Evolutionary conservation across 1,284 basidiomycete species (phyloP).

Genomic region (Ustilago trichophora): DNA sequence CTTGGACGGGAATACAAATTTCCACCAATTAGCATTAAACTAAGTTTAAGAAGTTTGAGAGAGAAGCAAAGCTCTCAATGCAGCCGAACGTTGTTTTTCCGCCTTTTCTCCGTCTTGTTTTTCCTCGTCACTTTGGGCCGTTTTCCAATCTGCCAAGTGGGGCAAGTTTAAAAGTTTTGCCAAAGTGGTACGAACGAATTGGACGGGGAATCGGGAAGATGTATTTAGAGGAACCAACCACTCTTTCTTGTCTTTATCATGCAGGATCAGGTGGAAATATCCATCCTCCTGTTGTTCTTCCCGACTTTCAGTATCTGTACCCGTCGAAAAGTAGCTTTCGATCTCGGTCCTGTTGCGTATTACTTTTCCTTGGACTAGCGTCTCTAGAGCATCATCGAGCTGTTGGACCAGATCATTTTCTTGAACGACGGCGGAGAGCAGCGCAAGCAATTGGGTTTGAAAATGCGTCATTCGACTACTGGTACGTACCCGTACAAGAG

Average conservation of each 20-base stretch:
- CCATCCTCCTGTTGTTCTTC: constrained; percentile 23
- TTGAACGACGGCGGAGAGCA: constrained; percentile 1
- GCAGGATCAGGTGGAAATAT: constrained; percentile 17
- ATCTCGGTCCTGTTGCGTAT: not conserved
- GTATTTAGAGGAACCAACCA: constrained; percentile 28
- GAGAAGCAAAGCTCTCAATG: constrained; percentile 9
- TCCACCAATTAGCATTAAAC: no score
- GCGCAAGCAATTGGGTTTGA: constrained; percentile 56
- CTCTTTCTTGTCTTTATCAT: constrained; percentile 2
- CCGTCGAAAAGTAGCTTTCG: constrained; percentile 21
- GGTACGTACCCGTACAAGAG: constrained; percentile 35
- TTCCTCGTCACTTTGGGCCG: not conserved
- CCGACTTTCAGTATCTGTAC: no score
- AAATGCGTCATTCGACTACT: constrained; percentile 54
- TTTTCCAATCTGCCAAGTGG: constrained; percentile 58
- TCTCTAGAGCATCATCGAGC: constrained; percentile 7
- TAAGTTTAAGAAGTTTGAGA: no score
- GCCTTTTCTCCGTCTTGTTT: not conserved
- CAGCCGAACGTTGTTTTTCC: constrained; percentile 1
- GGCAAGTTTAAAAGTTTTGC: constrained; percentile 42
- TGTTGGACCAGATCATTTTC: no score
- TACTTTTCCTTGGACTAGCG: not conserved
- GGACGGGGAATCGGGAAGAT: constrained; percentile 21
- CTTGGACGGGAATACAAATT: no score
- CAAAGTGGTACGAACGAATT: constrained; percentile 43